Base-by-base conservation (phyloP, 108 stramenopile genomes). In the Phaeodactylum tricornutum region DNA sequence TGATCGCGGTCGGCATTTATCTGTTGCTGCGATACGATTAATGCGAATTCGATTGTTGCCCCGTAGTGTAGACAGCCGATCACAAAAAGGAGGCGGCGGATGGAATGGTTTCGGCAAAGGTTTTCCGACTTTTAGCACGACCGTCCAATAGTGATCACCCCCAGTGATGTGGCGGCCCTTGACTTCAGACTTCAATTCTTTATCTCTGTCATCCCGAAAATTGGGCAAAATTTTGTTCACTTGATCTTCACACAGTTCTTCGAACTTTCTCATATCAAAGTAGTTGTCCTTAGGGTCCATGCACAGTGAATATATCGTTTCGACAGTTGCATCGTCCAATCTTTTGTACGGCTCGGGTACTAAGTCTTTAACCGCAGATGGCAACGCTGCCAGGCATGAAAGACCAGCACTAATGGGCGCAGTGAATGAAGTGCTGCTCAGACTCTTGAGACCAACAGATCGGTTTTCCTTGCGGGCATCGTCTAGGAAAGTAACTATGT, bases 351-450 rank as follows among this genome's bases (percentile, higher is more conserved):
- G 82, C 49, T 84, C 70, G 15, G 79, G 71, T 16, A 87, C 53
- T 15, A 87, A 47, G 26, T 75, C 27, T 28, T 62, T 67, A 21
- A 79, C 76, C 30, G 78, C 66, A 17, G 72, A 63, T 25, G 89
- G 89, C 50, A 92, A 29, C 30, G 80, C 82, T 16, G 84, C 89
- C 20, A 84, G 62, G 50, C 82, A 84, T 1, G 79, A 66, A 9
- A 87, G 33, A 1, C 78, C 89, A 29, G 77, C 79, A 29, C 56
- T 49, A 14, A 87, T 28, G 17, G 89, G 82, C 9, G 62, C 31
- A 15, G 56, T 40, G 42, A 57, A 64, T 11, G 52, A 24, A 1
- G 47, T 47, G 24, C 39, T 48, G 27, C 32, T 48, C 1, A 77
- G 46, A 26, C 47, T 30, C 0, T 15, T 43, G 4, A 35, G 27